phyloP scores from a whole-genome alignment of 768 basidiomycete species.

The Mycena polygramma region DNA sequence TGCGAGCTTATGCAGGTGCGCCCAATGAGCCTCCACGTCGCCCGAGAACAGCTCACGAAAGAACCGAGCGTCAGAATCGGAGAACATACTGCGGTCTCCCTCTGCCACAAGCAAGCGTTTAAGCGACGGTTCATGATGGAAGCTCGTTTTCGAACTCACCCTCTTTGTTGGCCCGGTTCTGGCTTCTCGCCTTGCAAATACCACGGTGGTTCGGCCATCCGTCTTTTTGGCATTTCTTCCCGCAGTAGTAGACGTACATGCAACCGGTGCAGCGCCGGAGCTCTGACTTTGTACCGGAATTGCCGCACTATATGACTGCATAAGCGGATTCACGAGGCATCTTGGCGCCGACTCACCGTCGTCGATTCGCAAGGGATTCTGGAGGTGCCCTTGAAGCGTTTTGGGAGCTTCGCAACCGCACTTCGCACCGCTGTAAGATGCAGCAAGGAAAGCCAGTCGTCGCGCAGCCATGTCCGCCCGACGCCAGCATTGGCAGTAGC shows the following conservation, averaged over 20 bases:
- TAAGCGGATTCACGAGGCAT: no score
- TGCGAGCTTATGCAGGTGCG: slow-evolving; percentile 24
- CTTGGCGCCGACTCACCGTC: slow-evolving; percentile 21
- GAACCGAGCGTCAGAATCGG: slow-evolving; percentile 11
- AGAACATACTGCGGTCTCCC: not conserved
- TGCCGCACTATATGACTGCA: slow-evolving; percentile 25
- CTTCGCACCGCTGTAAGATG: slow-evolving; percentile 7
- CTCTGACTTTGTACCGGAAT: slow-evolving; percentile 3
- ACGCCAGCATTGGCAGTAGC: slow-evolving; percentile 4
- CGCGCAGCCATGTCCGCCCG: slow-evolving; percentile 4
- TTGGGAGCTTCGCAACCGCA: slow-evolving; percentile 18
- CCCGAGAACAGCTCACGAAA: slow-evolving; percentile 24
- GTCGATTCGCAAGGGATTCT: slow-evolving; percentile 10
- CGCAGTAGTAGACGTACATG: slow-evolving; percentile 23
- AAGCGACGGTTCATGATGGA: not conserved
- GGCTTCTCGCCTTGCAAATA: slow-evolving; percentile 19
- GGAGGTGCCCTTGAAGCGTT: not conserved
- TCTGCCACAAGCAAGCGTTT: not conserved
- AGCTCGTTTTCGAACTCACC: no score
- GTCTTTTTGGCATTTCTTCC: slow-evolving; percentile 28
- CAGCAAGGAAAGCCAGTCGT: slow-evolving; percentile 21
- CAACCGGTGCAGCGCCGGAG: slow-evolving; percentile 17
- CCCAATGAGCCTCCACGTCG: slow-evolving; percentile 12
- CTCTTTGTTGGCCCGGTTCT: no score
- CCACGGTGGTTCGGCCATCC: slow-evolving; percentile 27